Percentiles rank a stretch among this genome's conserved stretches.
These are phyloP conservation scores for Aspergillus novoparasiticus DNA, from an alignment of 2,329 filamentous ascomycete species.

Conservation along the genomic window DNA sequence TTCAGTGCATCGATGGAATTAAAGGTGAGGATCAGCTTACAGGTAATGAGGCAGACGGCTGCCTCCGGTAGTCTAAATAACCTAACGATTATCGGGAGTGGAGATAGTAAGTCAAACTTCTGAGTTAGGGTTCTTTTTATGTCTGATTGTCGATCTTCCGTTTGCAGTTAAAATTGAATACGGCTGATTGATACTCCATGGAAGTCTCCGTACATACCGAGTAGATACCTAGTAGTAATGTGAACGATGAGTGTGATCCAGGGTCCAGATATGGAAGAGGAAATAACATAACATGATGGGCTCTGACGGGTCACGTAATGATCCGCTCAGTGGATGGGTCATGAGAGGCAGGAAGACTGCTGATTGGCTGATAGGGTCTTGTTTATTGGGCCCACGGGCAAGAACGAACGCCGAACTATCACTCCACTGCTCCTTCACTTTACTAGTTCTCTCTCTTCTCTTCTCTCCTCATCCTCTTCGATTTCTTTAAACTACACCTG, in stretches of 20 bases:
- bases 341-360: background rate
- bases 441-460: background rate
- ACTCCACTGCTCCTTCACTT: background rate
- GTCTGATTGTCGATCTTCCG: background rate
- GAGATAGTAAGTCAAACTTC: background rate
- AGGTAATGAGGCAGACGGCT: too few species aligned
- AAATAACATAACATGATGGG: background rate
- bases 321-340: background rate
- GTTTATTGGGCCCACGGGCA: conserved; percentile 17
- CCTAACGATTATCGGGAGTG: background rate
- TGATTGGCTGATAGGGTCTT: conserved; percentile 12
- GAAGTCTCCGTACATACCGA: too few species aligned
- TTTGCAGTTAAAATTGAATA: background rate
- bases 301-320: background rate
- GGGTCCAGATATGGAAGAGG: background rate
- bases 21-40: too few species aligned
- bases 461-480: conserved; percentile 6
- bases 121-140: background rate
- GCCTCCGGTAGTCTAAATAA: background rate
- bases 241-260: background rate
- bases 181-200: too few species aligned
- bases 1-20: too few species aligned
- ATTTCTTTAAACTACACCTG: background rate
- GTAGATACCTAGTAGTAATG: too few species aligned
- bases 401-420: conserved; percentile 12